Base-by-base conservation (phyloP, 345 rosid genomes). In the Odontarrhena argentea region DNA sequence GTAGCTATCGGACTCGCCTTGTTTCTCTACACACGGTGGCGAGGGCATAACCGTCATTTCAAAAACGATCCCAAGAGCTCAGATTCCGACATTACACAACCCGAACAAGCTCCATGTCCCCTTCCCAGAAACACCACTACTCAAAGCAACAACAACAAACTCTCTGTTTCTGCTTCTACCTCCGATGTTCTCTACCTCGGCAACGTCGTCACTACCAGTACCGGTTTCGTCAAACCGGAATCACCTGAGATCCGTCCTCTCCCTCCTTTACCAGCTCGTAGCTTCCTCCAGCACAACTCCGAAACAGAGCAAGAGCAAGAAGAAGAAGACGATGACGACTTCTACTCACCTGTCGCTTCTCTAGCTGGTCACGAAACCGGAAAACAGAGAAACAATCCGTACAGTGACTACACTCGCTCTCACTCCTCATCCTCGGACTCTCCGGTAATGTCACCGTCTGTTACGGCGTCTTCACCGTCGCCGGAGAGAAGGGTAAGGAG, bases 191-290 rank as follows among this genome's bases (percentile, higher is more conserved):
- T 89, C 3, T 92, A 87, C 69, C 68, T 87, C 76, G 93, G 96
- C 50, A 92, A 83, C 63, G 28, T 89, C 11, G 91, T 77, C 6
- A 80, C 61, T 13, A 37, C 78, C 56, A 72, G 49, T 43, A 52
- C 73, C 24, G 38, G 75, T 65, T 83, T 80, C 36, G 67, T 77
- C 60, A 91, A 86, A 71, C 68, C 90, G 69, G 81, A 82, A 1
- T 95, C 99, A 2, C 99, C 99, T 28, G 99, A 91, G 76, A 86
- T 95, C 54, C 81, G 80, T 12, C 99, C 97, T 5, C 84, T 95
- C 14, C 97, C 99, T 35, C 96, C 99, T 6, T 81, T 95, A n/a
- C 71, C 84, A 11, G 70, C 85, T 61, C 85, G 77, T 77, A 74
- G 76, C 59, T 77, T 71, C 26, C 34, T 65, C 61, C 86, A 71